Conservation (phyloP, 225 moss, liverwort and hornwort genomes). For the Pseudisothecium myosuroides region DNA sequence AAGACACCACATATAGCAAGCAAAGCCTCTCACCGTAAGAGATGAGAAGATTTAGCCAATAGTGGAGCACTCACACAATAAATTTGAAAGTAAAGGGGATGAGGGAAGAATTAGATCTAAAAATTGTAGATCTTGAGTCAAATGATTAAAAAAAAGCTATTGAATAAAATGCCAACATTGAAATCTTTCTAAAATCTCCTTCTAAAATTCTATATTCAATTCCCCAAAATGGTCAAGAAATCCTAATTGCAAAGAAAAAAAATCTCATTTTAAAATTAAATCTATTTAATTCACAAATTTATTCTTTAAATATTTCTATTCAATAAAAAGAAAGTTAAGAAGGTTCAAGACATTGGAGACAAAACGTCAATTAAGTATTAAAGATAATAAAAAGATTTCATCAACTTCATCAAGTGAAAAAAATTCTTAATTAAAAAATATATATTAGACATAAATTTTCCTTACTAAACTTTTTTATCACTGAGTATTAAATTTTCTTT, state of each 20-base stretch:
- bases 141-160: not conserved
- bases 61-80: accelerated
- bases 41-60: accelerated
- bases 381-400: not conserved
- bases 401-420: not conserved
- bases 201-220: not conserved
- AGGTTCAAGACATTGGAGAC: not conserved
- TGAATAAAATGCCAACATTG: not conserved
- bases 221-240: accelerated
- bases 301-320: not conserved
- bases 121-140: not conserved
- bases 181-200: not conserved
- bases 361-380: no score
- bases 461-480: not conserved
- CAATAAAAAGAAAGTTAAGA: not conserved
- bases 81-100: not conserved
- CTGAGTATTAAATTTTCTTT: not conserved
- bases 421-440: accelerated
- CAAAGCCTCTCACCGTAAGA: accelerated
- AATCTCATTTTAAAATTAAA: no score
- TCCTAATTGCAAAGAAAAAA: not conserved
- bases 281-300: not conserved
- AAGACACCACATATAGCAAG: not conserved
- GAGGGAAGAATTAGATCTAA: not conserved
- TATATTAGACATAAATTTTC: not conserved